These are phyloP conservation scores for Blastobotrys peoriensis DNA, from an alignment of 805 yeast genomes.

Conservation along the genomic window DNA sequence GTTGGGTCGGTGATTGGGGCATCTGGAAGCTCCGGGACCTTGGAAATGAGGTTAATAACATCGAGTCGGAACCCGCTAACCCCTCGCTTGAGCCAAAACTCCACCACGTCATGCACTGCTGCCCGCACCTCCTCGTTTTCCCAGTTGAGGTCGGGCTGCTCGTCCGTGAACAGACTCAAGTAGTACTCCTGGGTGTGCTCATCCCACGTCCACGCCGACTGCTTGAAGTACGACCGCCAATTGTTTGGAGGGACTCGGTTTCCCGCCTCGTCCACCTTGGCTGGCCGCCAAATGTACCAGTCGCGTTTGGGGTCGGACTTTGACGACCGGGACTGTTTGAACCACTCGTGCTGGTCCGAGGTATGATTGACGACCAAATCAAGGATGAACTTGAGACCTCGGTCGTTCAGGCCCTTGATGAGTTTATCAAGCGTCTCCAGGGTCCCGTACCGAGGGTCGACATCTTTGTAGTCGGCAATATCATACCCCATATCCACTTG, in stretches of 20 bases:
- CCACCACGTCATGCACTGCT: constrained; percentile 42
- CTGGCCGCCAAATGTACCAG: constrained; percentile 55
- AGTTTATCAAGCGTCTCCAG: constrained; percentile 46
- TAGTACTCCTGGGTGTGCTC: constrained; percentile 50
- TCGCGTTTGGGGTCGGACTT: constrained; percentile 50
- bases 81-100: constrained; percentile 50
- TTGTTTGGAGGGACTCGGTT: constrained; percentile 51
- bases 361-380: constrained; percentile 58
- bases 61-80: constrained; percentile 55
- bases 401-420: constrained; percentile 40
- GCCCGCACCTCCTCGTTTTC: constrained; percentile 40
- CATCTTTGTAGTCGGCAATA: constrained; percentile 46
- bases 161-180: constrained; percentile 45
- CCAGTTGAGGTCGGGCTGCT: constrained; percentile 62
- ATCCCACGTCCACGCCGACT: constrained; percentile 49
- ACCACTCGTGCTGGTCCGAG: constrained; percentile 52
- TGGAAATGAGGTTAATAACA: constrained; percentile 49
- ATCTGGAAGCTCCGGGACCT: constrained; percentile 41
- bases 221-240: constrained; percentile 49
- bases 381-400: constrained; percentile 47
- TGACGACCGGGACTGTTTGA: constrained; percentile 48
- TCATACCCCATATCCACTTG: constrained; percentile 62
- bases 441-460: constrained; percentile 49
- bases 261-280: constrained; percentile 42
- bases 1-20: constrained; percentile 43